Evolutionary conservation across 2,329 filamentous ascomycete species (phyloP).

Genomic region (Claviceps maximensis): DNA sequence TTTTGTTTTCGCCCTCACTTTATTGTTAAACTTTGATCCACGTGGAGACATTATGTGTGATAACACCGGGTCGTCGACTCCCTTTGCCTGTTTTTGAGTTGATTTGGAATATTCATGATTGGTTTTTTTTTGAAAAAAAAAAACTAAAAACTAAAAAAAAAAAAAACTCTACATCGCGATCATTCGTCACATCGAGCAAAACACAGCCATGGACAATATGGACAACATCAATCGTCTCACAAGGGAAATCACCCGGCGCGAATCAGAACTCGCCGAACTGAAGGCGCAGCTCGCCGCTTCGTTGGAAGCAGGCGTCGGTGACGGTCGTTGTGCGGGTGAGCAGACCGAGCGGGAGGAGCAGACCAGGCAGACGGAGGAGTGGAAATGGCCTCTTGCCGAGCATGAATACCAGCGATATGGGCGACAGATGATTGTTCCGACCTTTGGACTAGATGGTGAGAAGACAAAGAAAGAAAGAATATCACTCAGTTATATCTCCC

Average conservation of each 20-base stretch:
- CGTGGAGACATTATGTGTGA: too few relatives aligned
- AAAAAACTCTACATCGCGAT: too few relatives aligned
- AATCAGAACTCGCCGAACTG: conserved; percentile 33
- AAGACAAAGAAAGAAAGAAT: background rate
- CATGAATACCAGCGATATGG: conserved; percentile 81
- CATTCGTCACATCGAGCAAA: background rate
- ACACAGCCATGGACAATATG: conserved; percentile 16
- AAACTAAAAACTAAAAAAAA: too few relatives aligned
- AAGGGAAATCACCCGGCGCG: conserved; percentile 31
- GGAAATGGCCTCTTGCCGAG: conserved; percentile 54
- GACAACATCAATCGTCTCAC: conserved; percentile 28
- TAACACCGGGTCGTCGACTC: too few relatives aligned
- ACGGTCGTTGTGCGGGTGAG: conserved; percentile 5
- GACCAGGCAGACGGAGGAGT: conserved; percentile 8
- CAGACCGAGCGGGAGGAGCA: conserved; percentile 2
- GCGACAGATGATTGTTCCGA: conserved; percentile 77
- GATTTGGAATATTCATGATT: background rate
- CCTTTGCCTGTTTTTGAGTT: too few relatives aligned
- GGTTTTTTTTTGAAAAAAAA: background rate
- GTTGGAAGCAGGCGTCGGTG: conserved; percentile 17
- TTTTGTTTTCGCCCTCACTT: too few relatives aligned
- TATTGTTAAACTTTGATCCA: too few relatives aligned
- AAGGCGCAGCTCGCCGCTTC: conserved; percentile 28
- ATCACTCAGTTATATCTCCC: too few relatives aligned
- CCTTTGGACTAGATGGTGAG: conserved; percentile 61